Percentiles rank a stretch among this genome's conserved stretches.
Conservation (phyloP, 352 stramenopile species). For the Phytophthora fragariae region DNA sequence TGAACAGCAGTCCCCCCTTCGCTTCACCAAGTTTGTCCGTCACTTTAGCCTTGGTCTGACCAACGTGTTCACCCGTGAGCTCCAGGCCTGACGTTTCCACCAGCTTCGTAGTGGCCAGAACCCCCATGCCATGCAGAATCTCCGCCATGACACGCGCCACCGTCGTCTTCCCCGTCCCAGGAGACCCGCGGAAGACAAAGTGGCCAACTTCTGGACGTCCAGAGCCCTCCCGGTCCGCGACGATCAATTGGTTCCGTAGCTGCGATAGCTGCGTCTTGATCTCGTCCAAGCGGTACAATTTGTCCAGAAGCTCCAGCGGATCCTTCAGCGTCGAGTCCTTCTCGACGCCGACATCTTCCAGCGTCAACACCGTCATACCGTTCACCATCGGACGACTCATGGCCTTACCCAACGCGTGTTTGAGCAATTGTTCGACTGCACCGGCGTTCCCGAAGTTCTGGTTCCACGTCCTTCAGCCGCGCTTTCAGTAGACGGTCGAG, state of each 20-base stretch:
- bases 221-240: constrained; percentile 74
- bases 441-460: constrained; percentile 95
- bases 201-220: constrained; percentile 70
- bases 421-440: constrained; percentile 85
- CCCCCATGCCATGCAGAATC: constrained; percentile 93
- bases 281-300: constrained; percentile 67
- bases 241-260: constrained; percentile 67
- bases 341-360: constrained; percentile 62
- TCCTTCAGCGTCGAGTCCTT: constrained; percentile 35
- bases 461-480: too few relatives aligned
- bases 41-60: constrained; percentile 92
- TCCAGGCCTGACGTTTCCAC: constrained; percentile 89
- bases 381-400: constrained; percentile 52
- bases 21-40: constrained; percentile 89
- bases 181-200: constrained; percentile 90
- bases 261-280: constrained; percentile 63
- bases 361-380: constrained; percentile 48
- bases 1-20: constrained; percentile 93
- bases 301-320: constrained; percentile 53
- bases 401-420: constrained; percentile 74
- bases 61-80: constrained; percentile 89
- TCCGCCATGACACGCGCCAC: constrained; percentile 93
- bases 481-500: too few relatives aligned
- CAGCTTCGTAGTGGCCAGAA: constrained; percentile 93
- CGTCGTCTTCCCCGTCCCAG: constrained; percentile 90